Conservation (phyloP, 345 rosid species). For the Aquilaria malaccensis region DNA sequence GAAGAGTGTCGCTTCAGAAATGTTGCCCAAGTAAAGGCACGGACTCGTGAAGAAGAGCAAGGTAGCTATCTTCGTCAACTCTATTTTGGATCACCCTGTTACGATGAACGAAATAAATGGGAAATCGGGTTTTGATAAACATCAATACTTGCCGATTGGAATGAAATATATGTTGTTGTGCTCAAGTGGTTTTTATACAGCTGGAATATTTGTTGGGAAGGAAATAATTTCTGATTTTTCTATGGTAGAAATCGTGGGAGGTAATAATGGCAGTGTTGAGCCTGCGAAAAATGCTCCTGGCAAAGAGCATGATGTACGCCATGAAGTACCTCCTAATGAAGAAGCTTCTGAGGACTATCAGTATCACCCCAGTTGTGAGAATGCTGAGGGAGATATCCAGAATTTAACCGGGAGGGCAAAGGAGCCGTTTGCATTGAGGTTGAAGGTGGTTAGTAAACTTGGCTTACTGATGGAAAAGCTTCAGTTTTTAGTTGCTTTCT, state of each 20-base stretch:
- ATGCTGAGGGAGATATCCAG: constrained; percentile 41
- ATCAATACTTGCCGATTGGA: too few species aligned
- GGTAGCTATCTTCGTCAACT: constrained; percentile 3
- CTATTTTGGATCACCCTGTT: too few species aligned
- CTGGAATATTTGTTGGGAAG: too few species aligned
- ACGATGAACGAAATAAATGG: too few species aligned
- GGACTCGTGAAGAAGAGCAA: constrained; percentile 25
- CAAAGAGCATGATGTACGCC: constrained; percentile 25
- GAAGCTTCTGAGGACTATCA: constrained; percentile 39
- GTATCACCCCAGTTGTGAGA: constrained; percentile 32
- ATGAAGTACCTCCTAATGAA: constrained; percentile 28
- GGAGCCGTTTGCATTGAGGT: constrained; percentile 64
- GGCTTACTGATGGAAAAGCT: background rate
- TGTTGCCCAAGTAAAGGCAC: constrained; percentile 58
- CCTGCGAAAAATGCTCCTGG: constrained; percentile 17
- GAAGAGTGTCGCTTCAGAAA: constrained; percentile 53
- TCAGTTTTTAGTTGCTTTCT: background rate
- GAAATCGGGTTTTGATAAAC: too few species aligned
- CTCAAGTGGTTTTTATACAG: too few species aligned
- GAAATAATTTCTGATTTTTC: constrained; percentile 1
- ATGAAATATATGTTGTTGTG: too few species aligned
- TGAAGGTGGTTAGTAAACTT: constrained; percentile 61
- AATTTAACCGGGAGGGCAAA: constrained; percentile 85
- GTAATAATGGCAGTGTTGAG: constrained; percentile 19
- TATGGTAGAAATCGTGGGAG: constrained; percentile 30